Conservation (phyloP, 164 flowering plant species). For the Vitis riparia region DNA sequence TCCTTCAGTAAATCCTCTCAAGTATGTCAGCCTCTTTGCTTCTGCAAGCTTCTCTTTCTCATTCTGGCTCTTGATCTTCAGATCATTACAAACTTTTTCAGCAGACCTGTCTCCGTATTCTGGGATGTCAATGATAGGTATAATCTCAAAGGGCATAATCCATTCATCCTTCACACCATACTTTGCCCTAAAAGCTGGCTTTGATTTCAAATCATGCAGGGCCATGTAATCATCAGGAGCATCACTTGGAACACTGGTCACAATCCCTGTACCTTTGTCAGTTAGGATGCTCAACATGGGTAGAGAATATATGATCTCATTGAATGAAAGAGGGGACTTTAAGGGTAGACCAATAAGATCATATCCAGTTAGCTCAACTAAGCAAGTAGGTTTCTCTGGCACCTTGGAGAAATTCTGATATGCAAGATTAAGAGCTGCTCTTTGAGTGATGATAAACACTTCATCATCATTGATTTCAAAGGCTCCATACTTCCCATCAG, state of each 20-base stretch:
- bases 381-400: constrained; percentile 73
- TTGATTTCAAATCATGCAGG: constrained; percentile 68
- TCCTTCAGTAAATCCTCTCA: constrained; percentile 85
- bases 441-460: constrained; percentile 64
- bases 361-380: constrained; percentile 70
- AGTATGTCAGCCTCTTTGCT: constrained; percentile 70
- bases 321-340: constrained; percentile 57
- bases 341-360: constrained; percentile 86
- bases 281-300: constrained; percentile 80
- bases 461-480: constrained; percentile 81
- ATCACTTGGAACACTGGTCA: constrained; percentile 94
- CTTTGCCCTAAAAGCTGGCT: constrained; percentile 66
- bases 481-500: constrained; percentile 90
- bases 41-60: constrained; percentile 78
- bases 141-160: constrained; percentile 65
- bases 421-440: constrained; percentile 84
- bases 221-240: constrained; percentile 90
- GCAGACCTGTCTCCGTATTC: constrained; percentile 72
- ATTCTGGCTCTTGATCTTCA: constrained; percentile 81
- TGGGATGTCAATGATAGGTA: constrained; percentile 70
- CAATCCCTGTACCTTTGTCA: constrained; percentile 86
- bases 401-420: constrained; percentile 71
- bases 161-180: constrained; percentile 78
- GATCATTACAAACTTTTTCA: constrained; percentile 63
- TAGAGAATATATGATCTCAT: constrained; percentile 60